Evolutionary conservation across 768 basidiomycete genomes (phyloP), one percentile per base, ranked within the genome.

Genomic region (Hygrophorus pudorinus): DNA sequence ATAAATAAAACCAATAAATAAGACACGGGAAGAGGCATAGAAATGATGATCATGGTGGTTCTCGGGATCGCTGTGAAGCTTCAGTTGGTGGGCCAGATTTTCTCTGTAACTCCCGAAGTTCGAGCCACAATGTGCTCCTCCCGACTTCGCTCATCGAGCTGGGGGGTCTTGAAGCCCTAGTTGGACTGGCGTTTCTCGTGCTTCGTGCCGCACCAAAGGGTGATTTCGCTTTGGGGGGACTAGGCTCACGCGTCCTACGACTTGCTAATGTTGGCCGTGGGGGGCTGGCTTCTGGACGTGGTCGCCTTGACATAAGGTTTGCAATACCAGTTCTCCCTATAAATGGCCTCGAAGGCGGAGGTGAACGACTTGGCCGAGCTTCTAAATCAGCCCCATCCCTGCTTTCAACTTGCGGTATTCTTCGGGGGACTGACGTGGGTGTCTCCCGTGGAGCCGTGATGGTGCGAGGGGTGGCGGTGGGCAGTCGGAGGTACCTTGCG

Each of bases 401-500:
- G 29, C 33, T 20, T 34, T 41, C 46, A 30, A 27, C 8, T 38
- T 10, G 27, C 2, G 16, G 36, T 10, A 41, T 30, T 30, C 29
- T 45, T 27, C 48, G 49, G 14, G 45, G 32, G 32, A 43, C 27
- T 32, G 40, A 46, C 10, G 11, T 14, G 21, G 43, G 29, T 29
- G 49, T 52, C 44, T 51, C 57, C 33, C 54, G 54, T 6, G 61
- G 54, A 38, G 48, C 51, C 6, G 51, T 50, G 41, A 59, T 47
- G 55, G 61, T 54, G 12, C 74, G 68, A 10, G 72, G 69, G 33
- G 70, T 61, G 34, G 73, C 62, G 16, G 77, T 67, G 1, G 86
- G 84, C 30, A 90, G 68, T 47, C 82, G 80, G 48, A 90, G 73
- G 62, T 86, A 84, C 53, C 86, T 75, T 32, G 88, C 87, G 18